Evolutionary conservation across 1,284 basidiomycete genomes (phyloP), one percentile per base, ranked within the genome.

Genomic region (Singerocomus rubriflavus): DNA sequence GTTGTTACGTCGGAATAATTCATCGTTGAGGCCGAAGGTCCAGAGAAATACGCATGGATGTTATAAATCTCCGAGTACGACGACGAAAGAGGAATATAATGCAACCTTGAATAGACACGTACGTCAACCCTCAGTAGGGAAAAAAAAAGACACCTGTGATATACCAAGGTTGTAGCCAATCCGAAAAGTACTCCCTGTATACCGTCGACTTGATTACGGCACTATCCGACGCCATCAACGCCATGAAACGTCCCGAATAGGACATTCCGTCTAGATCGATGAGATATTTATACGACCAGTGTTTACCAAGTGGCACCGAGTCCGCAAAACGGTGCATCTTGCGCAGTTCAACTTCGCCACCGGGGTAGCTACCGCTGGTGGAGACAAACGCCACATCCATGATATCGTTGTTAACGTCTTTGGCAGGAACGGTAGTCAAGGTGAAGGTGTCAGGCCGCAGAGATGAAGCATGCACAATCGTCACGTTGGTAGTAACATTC

Each of bases 181-280:
- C 87, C 1, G 83, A 84, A 70, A 84, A 94, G 70, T 86, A 98
- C 70, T 98, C 94, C 31, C 84, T 80, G 67, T 97, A 94, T 0
- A 97, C 85, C 0, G 88, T 93, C 17, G 88, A 78, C 72, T 98
- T 97, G 57, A 98, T 68, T 8, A 93, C 89, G 0, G 87, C 93
- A 58, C 91, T 93, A 67, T 94, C 91, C 44, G 82, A 88, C 42
- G 90, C 91, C 68, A 96, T 73, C 61, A 93, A 86, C 0, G 90
- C 83, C 73, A 95, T 84, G 66, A 96, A 91, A 41, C 90, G 78
- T 6, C 88, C 94, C 35, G 89, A 93, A 67, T 97, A 97, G n/a
- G 90, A 88, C 86, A 93, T 93, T 32, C 94, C 94, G 65, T 97
- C 94, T 48, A 97, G 69, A 69, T 97, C 94, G 55, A 95, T 72